Percentiles rank a stretch among this genome's conserved stretches.
These are phyloP conservation scores for Penicillium concentricum DNA, from an alignment of 2,329 filamentous ascomycete genomes.

Conservation along the genomic window DNA sequence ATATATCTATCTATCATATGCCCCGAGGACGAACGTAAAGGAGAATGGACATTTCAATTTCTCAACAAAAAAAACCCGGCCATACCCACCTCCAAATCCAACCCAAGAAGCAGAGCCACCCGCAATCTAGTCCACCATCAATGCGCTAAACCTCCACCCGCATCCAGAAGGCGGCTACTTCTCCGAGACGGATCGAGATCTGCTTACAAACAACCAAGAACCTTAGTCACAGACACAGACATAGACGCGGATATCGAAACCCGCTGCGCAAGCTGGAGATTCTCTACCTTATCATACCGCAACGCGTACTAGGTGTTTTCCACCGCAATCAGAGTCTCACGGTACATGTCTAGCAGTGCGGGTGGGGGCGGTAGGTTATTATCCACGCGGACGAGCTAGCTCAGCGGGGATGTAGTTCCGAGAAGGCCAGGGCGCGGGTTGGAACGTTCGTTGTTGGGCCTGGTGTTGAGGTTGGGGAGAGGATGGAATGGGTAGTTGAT, in stretches of 20 bases:
- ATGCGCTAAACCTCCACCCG: conserved; percentile 49
- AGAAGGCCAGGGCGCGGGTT: conserved; percentile 40
- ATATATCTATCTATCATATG: not conserved
- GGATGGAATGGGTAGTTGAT: conserved; percentile 67
- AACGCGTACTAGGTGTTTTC: conserved; percentile 57
- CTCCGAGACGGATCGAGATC: conserved; percentile 59
- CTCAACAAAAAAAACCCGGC: not conserved
- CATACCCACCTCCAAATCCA: not conserved
- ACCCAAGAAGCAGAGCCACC: not conserved
- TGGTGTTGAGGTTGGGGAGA: conserved; percentile 59
- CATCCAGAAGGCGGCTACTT: conserved; percentile 68
- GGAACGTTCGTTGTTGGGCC: conserved; percentile 65
- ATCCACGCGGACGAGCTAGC: too few relatives aligned
- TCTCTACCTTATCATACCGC: conserved; percentile 62
- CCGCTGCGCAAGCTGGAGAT: conserved; percentile 61
- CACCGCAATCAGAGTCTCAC: conserved; percentile 63
- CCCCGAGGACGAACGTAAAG: not conserved
- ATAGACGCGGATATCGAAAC: not conserved
- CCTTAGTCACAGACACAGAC: conserved; percentile 25
- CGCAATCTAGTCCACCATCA: conserved; percentile 40
- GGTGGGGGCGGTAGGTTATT: too few relatives aligned
- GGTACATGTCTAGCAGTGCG: conserved; percentile 63
- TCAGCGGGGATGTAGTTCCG: too few relatives aligned
- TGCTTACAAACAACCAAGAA: conserved; percentile 34
- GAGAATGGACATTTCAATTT: not conserved